Conservation (phyloP, 495 filamentous ascomycete genomes). For the Glutinoglossum americanum region DNA sequence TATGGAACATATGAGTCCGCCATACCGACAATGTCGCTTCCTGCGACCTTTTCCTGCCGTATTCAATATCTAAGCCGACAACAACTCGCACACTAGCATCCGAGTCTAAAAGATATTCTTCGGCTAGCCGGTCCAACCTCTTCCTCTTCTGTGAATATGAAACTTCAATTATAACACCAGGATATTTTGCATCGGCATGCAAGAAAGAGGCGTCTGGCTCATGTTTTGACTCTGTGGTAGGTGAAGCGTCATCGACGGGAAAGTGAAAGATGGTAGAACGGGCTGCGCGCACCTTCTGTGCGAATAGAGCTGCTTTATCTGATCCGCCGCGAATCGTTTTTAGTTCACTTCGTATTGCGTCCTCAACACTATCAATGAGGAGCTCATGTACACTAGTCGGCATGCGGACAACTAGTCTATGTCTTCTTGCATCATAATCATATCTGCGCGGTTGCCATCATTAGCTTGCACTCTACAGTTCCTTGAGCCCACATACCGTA, state of each 20-base stretch:
- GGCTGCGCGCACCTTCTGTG: slow-evolving; percentile 7
- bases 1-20: slow-evolving; percentile 6
- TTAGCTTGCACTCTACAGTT: slow-evolving; percentile 3
- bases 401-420: slow-evolving; percentile 11
- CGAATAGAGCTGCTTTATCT: slow-evolving; percentile 6
- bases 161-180: slow-evolving; percentile 17
- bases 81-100: slow-evolving; percentile 15
- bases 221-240: slow-evolving; percentile 9
- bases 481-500: slow-evolving; percentile 8
- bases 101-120: slow-evolving; percentile 16
- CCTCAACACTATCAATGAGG: slow-evolving; percentile 8
- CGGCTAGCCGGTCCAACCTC: slow-evolving; percentile 12
- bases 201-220: slow-evolving; percentile 16
- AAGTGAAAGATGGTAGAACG: slow-evolving; percentile 7
- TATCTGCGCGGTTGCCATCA: slow-evolving; percentile 4
- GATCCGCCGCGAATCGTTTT: slow-evolving; percentile 1
- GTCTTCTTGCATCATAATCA: slow-evolving; percentile 9
- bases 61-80: slow-evolving; percentile 16
- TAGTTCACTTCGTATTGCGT: slow-evolving; percentile 6
- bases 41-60: slow-evolving; percentile 7
- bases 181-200: slow-evolving; percentile 13
- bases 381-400: slow-evolving; percentile 10
- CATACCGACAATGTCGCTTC: slow-evolving; percentile 8
- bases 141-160: slow-evolving; percentile 19
- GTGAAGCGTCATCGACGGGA: neutral